Evolutionary conservation across 2,329 filamentous ascomycete species (phyloP), one percentile per base, ranked within the genome.

Genomic region (Diplodia mutila): DNA sequence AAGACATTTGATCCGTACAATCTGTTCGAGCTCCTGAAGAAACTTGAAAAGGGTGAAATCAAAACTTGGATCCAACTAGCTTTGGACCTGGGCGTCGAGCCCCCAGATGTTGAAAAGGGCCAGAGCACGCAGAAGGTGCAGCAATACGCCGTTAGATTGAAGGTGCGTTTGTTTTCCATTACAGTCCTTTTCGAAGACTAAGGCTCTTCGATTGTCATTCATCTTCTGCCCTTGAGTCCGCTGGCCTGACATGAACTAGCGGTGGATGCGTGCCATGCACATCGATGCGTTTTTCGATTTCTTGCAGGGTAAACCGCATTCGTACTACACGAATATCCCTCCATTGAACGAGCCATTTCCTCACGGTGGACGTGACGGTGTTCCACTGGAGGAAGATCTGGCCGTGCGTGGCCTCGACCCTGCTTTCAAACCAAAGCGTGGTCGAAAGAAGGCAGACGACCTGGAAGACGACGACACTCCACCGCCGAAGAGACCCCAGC

Each of bases 211-310:
- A 14, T 46, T 14, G 4, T 46, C 21, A 2, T 46, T 21, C 18
- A 21, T 46, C n/a, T 3, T 46, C 42, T 46, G n/a, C n/a, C n/a
- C n/a, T n/a, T 21, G 42, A 46, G 42, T n/a, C 46, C 5, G 27
- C 29, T 48, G 18, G 23, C 6, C 57, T 63, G 42, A 54, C 57
- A 14, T 16, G 2, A 25, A 8, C 48, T 73, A 92, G 91, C 90
- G 94, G 75, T 97, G 94, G 94, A 95, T 97, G 92, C 92, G 93
- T 76, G 94, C 93, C 5, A 94, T 97, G 91, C 94, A 97, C 77
- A 89, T 97, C 64, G 92, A 97, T 82, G 91, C 93, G 12, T 97
- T 97, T 77, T 97, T 97, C 74, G 93, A 97, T 76, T 97, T 93
- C 76, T 87, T 96, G 23, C 85, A 94, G 70, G 88, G 89, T 59